These are phyloP conservation scores for Rhizophora apiculata DNA, from an alignment of 345 rosid species.

Conservation along the genomic window DNA sequence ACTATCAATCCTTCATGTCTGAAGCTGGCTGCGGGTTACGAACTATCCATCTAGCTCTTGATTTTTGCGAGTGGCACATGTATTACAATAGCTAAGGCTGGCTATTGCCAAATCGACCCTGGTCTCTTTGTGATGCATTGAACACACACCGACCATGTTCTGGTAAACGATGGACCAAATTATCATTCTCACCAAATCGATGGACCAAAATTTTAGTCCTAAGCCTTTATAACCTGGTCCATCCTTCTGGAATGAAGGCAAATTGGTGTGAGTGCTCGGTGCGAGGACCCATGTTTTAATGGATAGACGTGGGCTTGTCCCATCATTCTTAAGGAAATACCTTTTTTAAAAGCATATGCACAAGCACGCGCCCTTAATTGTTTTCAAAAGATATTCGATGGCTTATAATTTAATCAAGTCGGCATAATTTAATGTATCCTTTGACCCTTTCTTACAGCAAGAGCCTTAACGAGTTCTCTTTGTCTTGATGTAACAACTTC, in stretches of 20 bases:
- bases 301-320: slow-evolving; percentile 45
- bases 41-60: not conserved
- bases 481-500: not conserved
- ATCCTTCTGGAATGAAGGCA: slow-evolving; percentile 27
- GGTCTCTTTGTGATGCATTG: not conserved
- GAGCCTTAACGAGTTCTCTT: not conserved
- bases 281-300: slow-evolving; percentile 42
- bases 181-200: too few species aligned
- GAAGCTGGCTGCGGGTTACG: slow-evolving; percentile 17
- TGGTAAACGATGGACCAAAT: too few species aligned
- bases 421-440: too few species aligned
- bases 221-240: slow-evolving; percentile 15
- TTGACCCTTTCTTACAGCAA: not conserved
- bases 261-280: slow-evolving; percentile 24
- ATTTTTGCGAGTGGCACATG: too few species aligned
- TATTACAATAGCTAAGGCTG: too few species aligned
- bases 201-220: too few species aligned
- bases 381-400: slow-evolving; percentile 25
- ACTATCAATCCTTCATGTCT: not conserved
- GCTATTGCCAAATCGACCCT: slow-evolving; percentile 13
- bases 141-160: not conserved
- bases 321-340: slow-evolving; percentile 28
- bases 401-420: slow-evolving; percentile 18
- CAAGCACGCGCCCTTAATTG: slow-evolving; percentile 22
- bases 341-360: slow-evolving; percentile 20